phyloP scores from a whole-genome alignment of 352 stramenopile species.

The Globisporangium viniferum region DNA sequence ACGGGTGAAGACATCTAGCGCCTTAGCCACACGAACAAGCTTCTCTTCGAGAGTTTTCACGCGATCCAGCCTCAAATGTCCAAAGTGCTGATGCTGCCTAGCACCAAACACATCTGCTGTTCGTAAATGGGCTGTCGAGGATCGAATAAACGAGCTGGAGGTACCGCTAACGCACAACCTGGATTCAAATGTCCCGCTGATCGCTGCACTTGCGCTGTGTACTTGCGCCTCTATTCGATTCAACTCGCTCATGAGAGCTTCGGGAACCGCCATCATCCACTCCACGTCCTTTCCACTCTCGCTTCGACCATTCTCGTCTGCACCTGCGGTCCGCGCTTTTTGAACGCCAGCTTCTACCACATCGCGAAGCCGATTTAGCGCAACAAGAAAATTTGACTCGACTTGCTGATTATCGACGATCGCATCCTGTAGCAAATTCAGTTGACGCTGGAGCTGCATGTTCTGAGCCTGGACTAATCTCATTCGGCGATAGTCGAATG shows the following conservation, averaged over 20 bases:
- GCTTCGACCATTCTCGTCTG: slow-evolving; percentile 22
- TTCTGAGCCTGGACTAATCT: slow-evolving; percentile 53
- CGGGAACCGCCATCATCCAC: slow-evolving; percentile 42
- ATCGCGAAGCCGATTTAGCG: slow-evolving; percentile 35
- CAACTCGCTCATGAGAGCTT: slow-evolving; percentile 33
- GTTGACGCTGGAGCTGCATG: slow-evolving; percentile 55
- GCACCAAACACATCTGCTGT: slow-evolving; percentile 18
- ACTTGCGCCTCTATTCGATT: slow-evolving; percentile 33
- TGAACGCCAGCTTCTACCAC: slow-evolving; percentile 39
- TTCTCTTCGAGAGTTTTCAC: slow-evolving; percentile 13
- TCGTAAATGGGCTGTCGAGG: slow-evolving; percentile 11
- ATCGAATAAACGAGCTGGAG: slow-evolving; percentile 25
- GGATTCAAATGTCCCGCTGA: slow-evolving; percentile 23
- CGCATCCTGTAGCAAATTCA: slow-evolving; percentile 41
- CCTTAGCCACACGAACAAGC: background rate
- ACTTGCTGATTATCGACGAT: slow-evolving; percentile 28
- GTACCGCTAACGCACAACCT: slow-evolving; percentile 32
- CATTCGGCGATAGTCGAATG: slow-evolving; percentile 31
- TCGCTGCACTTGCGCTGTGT: slow-evolving; percentile 12
- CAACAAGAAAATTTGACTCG: slow-evolving; percentile 33
- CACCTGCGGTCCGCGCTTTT: slow-evolving; percentile 41
- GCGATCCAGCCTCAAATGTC: slow-evolving; percentile 12
- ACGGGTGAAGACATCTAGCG: background rate
- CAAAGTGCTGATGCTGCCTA: background rate
- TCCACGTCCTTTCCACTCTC: slow-evolving; percentile 20